Base-by-base conservation (phyloP, 2,329 filamentous ascomycete genomes). In the Hymenoscyphus fraxineus region DNA sequence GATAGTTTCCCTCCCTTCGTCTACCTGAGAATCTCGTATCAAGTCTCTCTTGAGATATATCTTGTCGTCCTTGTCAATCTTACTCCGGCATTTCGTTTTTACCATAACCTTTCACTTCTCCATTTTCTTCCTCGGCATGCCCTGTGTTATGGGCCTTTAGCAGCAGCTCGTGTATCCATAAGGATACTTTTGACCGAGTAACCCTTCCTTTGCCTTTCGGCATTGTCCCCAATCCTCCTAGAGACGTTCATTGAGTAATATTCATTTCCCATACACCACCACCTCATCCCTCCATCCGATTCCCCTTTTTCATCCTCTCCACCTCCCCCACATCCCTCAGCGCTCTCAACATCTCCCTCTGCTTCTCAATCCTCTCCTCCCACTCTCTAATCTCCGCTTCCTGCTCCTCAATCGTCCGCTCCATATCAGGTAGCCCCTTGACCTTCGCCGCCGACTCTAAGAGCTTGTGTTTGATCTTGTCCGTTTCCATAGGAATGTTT, bases 401-500 rank as follows among this genome's bases (percentile, higher is more conserved):
- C 78, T 94, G 91, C 75, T 92, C 88, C 64, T 82, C 82, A 15
- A 88, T 78, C 5, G 80, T 83, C 61, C 90, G 82, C 19, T 85
- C 80, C 74, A 94, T 85, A 77, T 93, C 91, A 10, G 89, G 89
- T 70, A 95, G 76, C 35, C 80, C 79, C 73, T 83, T 81, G 61
- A 93, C 80, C 70, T 88, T 85, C 40, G 81, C 82, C 59, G 90
- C 83, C 59, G 93, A 93, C 70, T 88, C 89, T 76, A 93, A 89
- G 65, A 98, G 85, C 77, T 92, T 91, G 77, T 93, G 88, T 77
- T 92, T 93, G 71, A 97, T 82, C 41, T 85, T 84, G 73, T 92
- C 90, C 1, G 91, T 90, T 41, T 91, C 92, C 2, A 87, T 85
- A 1, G 90, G 87, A 16, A 98, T 85, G 71, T 96, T 90, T 76